These are phyloP conservation scores for Lactarius sanguifluus DNA, from an alignment of 768 basidiomycete species.

Conservation along the genomic window DNA sequence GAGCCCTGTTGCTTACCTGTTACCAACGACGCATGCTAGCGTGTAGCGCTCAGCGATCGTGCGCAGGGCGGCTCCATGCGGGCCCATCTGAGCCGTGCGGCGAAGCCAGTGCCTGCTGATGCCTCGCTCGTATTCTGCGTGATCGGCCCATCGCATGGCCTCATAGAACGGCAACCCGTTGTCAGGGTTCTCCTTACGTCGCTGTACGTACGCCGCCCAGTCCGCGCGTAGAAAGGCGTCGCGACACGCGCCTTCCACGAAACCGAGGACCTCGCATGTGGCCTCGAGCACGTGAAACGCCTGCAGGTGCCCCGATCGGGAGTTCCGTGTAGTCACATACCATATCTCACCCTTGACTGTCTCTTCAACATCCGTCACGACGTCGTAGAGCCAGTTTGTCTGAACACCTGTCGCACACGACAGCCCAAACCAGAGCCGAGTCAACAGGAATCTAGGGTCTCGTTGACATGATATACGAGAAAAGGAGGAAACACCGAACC, in stretches of 20 bases:
- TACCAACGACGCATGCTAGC: conserved; percentile 68
- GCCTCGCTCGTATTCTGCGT: conserved; percentile 67
- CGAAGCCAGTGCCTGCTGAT: conserved; percentile 67
- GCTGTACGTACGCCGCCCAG: conserved; percentile 61
- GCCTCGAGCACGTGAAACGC: conserved; percentile 60
- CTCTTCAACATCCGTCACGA: conserved; percentile 51
- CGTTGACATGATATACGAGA: background rate
- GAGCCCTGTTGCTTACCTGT: conserved; percentile 49
- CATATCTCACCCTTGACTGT: conserved; percentile 60
- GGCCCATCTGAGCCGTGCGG: conserved; percentile 45
- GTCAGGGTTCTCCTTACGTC: conserved; percentile 26
- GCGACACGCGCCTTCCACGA: conserved; percentile 27
- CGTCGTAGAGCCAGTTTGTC: conserved; percentile 38
- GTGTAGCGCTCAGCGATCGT: conserved; percentile 62
- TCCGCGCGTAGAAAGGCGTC: conserved; percentile 48
- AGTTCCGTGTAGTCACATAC: conserved; percentile 43
- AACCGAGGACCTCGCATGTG: conserved; percentile 73
- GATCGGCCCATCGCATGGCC: conserved; percentile 61
- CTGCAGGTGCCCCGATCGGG: conserved; percentile 28
- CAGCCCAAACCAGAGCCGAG: conserved; percentile 60
- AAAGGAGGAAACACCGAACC: conserved; percentile 42
- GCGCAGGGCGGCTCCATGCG: conserved; percentile 43
- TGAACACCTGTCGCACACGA: conserved; percentile 40
- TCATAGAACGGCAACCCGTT: conserved; percentile 37
- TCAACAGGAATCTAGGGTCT: conserved; percentile 55